phyloP scores from a whole-genome alignment of 2,329 filamentous ascomycete species.

The Pseudogymnoascus sp. region DNA sequence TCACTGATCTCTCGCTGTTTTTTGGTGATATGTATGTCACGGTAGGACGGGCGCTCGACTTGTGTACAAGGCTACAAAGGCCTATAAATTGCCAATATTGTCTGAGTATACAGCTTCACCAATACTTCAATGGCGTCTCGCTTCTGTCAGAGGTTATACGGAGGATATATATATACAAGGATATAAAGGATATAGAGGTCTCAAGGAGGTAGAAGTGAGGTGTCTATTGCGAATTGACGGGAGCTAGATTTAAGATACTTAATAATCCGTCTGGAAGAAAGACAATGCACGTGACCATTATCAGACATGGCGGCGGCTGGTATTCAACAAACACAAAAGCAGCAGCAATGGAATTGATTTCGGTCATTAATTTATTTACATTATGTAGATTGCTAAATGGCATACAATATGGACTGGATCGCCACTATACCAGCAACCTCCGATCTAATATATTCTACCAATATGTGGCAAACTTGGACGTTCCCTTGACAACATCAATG shows the following conservation, averaged over 20 bases:
- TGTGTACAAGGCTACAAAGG: neutral
- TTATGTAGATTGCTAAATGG: neutral
- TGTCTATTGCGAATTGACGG: neutral
- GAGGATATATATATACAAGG: neutral
- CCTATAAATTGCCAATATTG: slow-evolving; percentile 1
- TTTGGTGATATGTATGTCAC: neutral
- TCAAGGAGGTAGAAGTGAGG: neutral
- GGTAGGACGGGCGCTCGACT: neutral
- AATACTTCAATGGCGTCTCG: neutral
- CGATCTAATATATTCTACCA: slow-evolving; percentile 17
- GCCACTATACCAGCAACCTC: neutral
- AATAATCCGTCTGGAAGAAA: neutral
- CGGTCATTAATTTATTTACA: neutral
- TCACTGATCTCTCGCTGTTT: neutral
- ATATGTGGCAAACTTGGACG: slow-evolving; percentile 28
- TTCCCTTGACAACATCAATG: slow-evolving; percentile 45
- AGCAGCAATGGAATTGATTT: neutral
- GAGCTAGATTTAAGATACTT: neutral
- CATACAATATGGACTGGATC: neutral
- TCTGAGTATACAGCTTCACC: neutral
- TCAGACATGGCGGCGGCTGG: neutral
- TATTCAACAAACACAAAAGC: neutral
- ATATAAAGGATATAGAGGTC: neutral
- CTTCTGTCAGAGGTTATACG: neutral
- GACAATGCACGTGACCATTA: neutral